Percentiles rank a stretch among this genome's conserved stretches.
Evolutionary conservation across 352 stramenopile genomes (phyloP).

Genomic region (Pythium guiyangense): DNA sequence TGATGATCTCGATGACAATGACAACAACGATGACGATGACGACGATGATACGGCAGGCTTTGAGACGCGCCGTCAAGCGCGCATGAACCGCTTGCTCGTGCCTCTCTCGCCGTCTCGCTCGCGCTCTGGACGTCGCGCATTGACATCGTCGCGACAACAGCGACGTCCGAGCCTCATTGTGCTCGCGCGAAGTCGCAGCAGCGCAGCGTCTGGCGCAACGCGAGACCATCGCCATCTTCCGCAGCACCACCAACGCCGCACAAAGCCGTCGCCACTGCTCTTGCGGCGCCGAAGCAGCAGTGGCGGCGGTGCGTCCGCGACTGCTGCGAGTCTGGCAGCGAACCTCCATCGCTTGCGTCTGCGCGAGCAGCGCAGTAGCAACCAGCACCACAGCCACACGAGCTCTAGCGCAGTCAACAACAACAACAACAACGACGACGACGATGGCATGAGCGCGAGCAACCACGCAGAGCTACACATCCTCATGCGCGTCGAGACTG

Average conservation of each 20-base stretch:
- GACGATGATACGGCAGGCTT: conserved; percentile 11
- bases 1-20: neutral
- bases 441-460: conserved; percentile 15
- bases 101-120: neutral
- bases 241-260: neutral
- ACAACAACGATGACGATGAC: conserved; percentile 1
- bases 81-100: conserved; percentile 5
- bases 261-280: neutral
- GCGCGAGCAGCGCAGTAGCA: neutral
- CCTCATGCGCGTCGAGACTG: conserved; percentile 59
- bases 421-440: conserved; percentile 8
- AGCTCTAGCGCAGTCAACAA: neutral
- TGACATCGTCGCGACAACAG: neutral
- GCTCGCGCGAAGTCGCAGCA: neutral
- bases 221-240: neutral
- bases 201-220: neutral
- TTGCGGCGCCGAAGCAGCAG: neutral
- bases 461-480: conserved; percentile 51
- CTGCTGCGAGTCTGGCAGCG: conserved; percentile 4
- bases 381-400: neutral
- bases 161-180: conserved; percentile 1
- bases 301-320: neutral
- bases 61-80: conserved; percentile 5
- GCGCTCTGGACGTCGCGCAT: neutral
- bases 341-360: conserved; percentile 11